Conservation (phyloP, 148 eudicot genomes). For the Vaccinium darrowii region DNA sequence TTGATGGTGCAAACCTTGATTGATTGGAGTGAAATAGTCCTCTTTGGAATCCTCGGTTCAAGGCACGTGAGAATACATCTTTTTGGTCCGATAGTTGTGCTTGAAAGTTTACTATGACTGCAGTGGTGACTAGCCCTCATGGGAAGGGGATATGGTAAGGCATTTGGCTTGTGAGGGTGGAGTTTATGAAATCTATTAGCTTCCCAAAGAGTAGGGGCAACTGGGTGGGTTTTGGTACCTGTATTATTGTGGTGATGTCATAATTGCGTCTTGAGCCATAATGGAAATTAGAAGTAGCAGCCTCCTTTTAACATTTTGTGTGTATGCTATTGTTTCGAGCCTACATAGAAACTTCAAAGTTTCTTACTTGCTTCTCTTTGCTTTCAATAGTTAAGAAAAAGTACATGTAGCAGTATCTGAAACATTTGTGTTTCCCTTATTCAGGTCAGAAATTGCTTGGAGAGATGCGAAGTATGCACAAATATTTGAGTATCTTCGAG, state of each 20-base stretch:
- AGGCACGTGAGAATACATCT: background rate
- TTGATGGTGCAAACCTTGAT: background rate
- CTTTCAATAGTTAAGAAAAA: no score
- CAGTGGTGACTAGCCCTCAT: background rate
- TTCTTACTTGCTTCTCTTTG: no score
- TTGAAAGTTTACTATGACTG: background rate
- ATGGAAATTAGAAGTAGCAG: background rate
- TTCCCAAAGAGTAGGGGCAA: background rate
- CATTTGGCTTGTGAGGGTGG: background rate
- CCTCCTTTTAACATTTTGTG: background rate
- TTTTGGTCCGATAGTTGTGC: background rate
- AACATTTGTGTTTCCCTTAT: slow-evolving; percentile 9
- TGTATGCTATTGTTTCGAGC: no score
- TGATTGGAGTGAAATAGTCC: background rate
- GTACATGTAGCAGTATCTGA: background rate
- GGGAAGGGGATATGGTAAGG: background rate
- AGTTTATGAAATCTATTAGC: background rate
- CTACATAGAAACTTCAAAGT: background rate
- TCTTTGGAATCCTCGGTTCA: background rate
- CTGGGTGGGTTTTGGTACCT: background rate
- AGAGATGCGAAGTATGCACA: slow-evolving; percentile 87
- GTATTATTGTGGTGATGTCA: background rate
- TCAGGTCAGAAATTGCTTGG: slow-evolving; percentile 99
- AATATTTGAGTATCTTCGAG: slow-evolving; percentile 81
- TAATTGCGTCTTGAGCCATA: background rate